Evolutionary conservation across 305 asterid genomes (phyloP).

Genomic region (Fraxinus angustifolia): DNA sequence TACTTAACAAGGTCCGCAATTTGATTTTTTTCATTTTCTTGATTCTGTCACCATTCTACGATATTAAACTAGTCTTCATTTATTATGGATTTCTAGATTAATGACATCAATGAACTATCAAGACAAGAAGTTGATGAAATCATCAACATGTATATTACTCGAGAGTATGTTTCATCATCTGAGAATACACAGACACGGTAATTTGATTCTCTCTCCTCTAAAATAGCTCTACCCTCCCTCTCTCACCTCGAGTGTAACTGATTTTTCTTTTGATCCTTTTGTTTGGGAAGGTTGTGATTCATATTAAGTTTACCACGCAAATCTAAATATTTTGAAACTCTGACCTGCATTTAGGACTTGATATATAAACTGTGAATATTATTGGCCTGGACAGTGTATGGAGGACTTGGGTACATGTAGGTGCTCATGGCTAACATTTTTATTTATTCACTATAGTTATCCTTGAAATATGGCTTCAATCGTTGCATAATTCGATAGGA

Average conservation of each 20-base stretch:
- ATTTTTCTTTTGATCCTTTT: background rate
- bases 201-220: constrained; percentile 1
- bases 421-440: background rate
- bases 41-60: constrained; percentile 9
- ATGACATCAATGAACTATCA: constrained; percentile 87
- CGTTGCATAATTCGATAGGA: background rate
- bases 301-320: background rate
- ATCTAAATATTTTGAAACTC: background rate
- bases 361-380: background rate
- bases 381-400: background rate
- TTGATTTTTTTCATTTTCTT: constrained; percentile 8
- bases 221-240: constrained; percentile 4
- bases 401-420: background rate
- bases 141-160: constrained; percentile 55
- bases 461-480: background rate
- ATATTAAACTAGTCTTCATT: background rate
- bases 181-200: constrained; percentile 87
- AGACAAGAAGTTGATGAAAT: constrained; percentile 96
- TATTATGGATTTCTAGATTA: constrained; percentile 45
- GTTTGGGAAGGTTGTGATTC: background rate
- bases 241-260: background rate
- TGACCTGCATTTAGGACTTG: background rate
- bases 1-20: constrained; percentile 68
- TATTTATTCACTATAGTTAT: background rate
- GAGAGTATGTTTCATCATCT: constrained; percentile 54